Evolutionary conservation across 345 rosid species (phyloP).

Genomic region (Salix suchowensis): DNA sequence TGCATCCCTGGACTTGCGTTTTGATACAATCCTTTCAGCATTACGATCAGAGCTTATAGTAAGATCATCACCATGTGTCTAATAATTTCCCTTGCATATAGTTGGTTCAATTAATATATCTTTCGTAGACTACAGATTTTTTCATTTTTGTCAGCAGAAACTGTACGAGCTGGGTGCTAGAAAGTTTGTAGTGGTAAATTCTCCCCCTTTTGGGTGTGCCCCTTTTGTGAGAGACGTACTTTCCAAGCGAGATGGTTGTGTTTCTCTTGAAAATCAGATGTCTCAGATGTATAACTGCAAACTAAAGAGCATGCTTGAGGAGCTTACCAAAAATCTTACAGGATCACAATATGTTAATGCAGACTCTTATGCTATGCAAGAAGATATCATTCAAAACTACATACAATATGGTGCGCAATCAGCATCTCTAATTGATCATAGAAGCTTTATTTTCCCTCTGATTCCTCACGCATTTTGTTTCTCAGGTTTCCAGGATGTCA

Average conservation of each 20-base stretch:
- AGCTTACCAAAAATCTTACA: constrained; percentile 3
- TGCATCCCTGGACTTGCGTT: not conserved
- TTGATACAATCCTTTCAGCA: not conserved
- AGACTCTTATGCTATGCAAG: not conserved
- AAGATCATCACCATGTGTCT: not conserved
- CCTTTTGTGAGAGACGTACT: not conserved
- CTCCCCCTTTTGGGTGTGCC: not conserved
- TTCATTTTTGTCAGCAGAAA: constrained; percentile 7
- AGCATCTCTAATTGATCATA: not conserved
- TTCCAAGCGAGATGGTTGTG: not conserved
- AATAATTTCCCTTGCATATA: not conserved
- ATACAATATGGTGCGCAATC: constrained; percentile 10
- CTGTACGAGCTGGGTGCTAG: constrained; percentile 20
- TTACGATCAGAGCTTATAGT: constrained; percentile 15
- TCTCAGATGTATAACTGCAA: constrained; percentile 2
- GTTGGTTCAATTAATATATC: not conserved
- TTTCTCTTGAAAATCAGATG: not conserved
- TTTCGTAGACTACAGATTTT: not conserved
- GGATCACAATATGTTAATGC: constrained; percentile 8
- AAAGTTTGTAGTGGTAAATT: constrained; percentile 11
- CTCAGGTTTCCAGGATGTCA: constrained; percentile 29
- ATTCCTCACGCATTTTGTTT: not conserved
- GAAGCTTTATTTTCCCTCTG: not conserved
- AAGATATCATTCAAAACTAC: constrained; percentile 6
- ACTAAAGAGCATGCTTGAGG: constrained; percentile 5